phyloP scores from a whole-genome alignment of 805 yeast species.

The Teunomyces kruisii region DNA sequence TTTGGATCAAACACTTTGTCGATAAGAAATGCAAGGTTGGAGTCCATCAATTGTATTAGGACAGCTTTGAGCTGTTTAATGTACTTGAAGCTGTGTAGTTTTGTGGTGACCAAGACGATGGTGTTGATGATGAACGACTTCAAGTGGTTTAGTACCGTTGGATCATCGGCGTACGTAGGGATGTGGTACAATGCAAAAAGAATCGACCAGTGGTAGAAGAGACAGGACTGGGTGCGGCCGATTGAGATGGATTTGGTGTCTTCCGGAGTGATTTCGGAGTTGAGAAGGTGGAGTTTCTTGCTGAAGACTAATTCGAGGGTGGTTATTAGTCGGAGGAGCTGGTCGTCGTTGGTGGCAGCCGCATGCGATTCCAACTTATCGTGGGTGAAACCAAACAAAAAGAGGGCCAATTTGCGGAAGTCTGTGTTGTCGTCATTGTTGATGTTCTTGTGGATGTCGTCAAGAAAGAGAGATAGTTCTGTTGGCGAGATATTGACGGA shows the following conservation, averaged over 20 bases:
- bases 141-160: constrained; percentile 18
- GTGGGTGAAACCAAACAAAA: constrained; percentile 32
- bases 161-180: constrained; percentile 13
- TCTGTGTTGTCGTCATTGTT: constrained; percentile 31
- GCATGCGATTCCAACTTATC: constrained; percentile 17
- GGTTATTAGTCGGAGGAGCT: constrained; percentile 22
- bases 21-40: constrained; percentile 14
- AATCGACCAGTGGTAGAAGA: constrained; percentile 33
- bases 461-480: constrained; percentile 32
- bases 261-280: constrained; percentile 15
- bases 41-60: constrained; percentile 18
- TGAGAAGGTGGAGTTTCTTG: constrained; percentile 27
- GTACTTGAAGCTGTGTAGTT: constrained; percentile 27
- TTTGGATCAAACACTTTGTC: constrained; percentile 6
- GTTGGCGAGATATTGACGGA: constrained; percentile 15
- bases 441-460: constrained; percentile 34
- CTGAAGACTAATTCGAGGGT: constrained; percentile 36
- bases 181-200: constrained; percentile 26
- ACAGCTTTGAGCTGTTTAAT: constrained; percentile 18
- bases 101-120: constrained; percentile 29
- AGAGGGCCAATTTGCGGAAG: constrained; percentile 33
- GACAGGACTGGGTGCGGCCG: not conserved
- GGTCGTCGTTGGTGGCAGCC: constrained; percentile 10
- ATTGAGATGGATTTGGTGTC: constrained; percentile 12
- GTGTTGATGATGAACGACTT: constrained; percentile 35